A percentile compares a stretch with the other conserved stretches of the same genome.
phyloP scores from a whole-genome alignment of 305 asterid genomes.

The Solanum hybrid region DNA sequence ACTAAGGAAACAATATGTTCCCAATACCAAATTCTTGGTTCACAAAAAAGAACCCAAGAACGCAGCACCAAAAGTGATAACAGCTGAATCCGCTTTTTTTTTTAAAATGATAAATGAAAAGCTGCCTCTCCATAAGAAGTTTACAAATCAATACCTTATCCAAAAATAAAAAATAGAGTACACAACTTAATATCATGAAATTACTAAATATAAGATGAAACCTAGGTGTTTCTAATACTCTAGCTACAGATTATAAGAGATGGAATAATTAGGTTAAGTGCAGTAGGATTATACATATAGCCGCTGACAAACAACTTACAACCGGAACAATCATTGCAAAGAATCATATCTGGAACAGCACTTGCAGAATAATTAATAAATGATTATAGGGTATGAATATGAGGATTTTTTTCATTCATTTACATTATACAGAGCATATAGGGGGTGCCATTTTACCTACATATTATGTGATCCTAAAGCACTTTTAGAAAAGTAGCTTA shows the following conservation, averaged over 20 bases:
- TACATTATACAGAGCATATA: background rate
- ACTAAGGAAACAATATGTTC: background rate
- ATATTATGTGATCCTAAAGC: background rate
- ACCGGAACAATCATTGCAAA: background rate
- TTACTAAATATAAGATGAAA: background rate
- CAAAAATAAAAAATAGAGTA: background rate
- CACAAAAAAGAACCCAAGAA: constrained; percentile 2
- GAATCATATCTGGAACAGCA: background rate
- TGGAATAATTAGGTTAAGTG: background rate
- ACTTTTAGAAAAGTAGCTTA: background rate
- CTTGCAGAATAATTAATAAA: background rate
- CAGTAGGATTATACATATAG: background rate
- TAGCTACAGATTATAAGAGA: background rate
- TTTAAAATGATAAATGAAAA: background rate
- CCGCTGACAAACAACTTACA: background rate
- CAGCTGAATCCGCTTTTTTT: background rate
- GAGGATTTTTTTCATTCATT: background rate
- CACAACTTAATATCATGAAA: background rate
- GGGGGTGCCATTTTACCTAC: background rate
- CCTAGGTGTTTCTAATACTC: background rate
- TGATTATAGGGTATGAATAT: background rate
- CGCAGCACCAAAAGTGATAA: background rate
- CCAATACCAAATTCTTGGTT: background rate
- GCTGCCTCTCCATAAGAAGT: background rate
- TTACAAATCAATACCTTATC: background rate